Percentiles rank a stretch among this genome's conserved stretches.
Conservation (phyloP, 2,329 filamentous ascomycete species). For the Orbilia blumenaviensis region DNA sequence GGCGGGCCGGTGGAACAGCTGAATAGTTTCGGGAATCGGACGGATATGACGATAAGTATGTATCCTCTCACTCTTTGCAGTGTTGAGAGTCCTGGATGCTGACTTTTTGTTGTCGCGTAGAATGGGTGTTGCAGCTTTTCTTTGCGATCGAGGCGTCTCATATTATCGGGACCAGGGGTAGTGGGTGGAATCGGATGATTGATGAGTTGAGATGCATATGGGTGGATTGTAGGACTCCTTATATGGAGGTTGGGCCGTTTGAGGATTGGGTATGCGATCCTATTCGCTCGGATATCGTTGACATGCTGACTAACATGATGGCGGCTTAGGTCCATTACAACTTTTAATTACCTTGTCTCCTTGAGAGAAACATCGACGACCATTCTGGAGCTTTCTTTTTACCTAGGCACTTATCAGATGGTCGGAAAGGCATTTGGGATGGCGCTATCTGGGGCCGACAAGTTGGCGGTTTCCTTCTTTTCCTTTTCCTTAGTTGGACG, state of each 20-base stretch:
- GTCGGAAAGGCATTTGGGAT: neutral
- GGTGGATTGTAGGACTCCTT: constrained; percentile 55
- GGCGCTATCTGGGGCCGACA: neutral
- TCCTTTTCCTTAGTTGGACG: neutral
- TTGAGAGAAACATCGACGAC: too few relatives aligned
- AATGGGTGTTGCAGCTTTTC: constrained; percentile 55
- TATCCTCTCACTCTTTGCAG: neutral
- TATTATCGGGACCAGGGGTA: constrained; percentile 55
- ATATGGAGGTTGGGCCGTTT: constrained; percentile 56
- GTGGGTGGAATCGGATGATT: constrained; percentile 57
- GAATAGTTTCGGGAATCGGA: constrained; percentile 56
- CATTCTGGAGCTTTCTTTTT: neutral
- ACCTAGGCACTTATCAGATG: neutral
- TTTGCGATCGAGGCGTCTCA: constrained; percentile 55
- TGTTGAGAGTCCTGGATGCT: neutral
- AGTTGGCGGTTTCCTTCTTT: neutral
- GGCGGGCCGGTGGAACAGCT: constrained; percentile 55
- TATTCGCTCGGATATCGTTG: neutral
- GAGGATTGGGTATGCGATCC: constrained; percentile 54
- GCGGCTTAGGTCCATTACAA: constrained; percentile 42
- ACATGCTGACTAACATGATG: neutral
- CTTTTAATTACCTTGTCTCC: constrained; percentile 8
- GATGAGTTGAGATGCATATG: constrained; percentile 57
- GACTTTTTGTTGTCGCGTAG: constrained; percentile 7
- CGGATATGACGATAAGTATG: constrained; percentile 57